Evolutionary conservation across 805 yeast species (phyloP).

Genomic region (Barnettozyma sp.): DNA sequence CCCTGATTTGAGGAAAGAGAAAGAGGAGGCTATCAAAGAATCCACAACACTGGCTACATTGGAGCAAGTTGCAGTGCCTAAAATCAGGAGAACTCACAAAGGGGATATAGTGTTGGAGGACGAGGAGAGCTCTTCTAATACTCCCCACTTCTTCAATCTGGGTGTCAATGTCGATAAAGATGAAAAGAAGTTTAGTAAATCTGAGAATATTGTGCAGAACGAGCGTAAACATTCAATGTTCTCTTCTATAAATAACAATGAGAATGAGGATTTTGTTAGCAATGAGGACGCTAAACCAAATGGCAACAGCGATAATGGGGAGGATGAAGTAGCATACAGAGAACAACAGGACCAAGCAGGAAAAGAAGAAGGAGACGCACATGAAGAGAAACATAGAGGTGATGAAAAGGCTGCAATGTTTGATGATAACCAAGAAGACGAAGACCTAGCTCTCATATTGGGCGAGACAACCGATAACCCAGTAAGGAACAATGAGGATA

Average conservation of each 20-base stretch:
- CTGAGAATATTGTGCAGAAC: constrained; percentile 11
- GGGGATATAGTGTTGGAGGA: constrained; percentile 79
- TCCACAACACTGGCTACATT: constrained; percentile 63
- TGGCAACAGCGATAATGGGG: constrained; percentile 27
- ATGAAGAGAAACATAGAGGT: too few species aligned
- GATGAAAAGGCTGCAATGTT: constrained; percentile 10
- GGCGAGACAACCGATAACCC: constrained; percentile 15
- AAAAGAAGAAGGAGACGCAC: too few species aligned
- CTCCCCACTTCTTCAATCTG: constrained; percentile 24
- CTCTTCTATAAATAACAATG: constrained; percentile 12
- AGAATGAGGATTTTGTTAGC: too few species aligned
- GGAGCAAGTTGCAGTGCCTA: constrained; percentile 51
- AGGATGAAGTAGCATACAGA: constrained; percentile 9
- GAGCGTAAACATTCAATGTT: constrained; percentile 15
- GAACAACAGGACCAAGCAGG: too few species aligned
- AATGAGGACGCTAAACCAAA: constrained; percentile 6
- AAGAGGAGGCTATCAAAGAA: constrained; percentile 64
- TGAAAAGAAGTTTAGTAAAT: constrained; percentile 18
- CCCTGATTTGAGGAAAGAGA: constrained; percentile 64
- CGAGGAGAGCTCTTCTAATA: constrained; percentile 25
- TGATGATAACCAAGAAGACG: constrained; percentile 28
- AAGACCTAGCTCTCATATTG: constrained; percentile 29
- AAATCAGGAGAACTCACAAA: constrained; percentile 74
- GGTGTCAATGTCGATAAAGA: constrained; percentile 22
- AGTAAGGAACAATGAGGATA: constrained; percentile 7